phyloP scores from a whole-genome alignment of 1,139 yeast species.

The Lodderomyces theae region DNA sequence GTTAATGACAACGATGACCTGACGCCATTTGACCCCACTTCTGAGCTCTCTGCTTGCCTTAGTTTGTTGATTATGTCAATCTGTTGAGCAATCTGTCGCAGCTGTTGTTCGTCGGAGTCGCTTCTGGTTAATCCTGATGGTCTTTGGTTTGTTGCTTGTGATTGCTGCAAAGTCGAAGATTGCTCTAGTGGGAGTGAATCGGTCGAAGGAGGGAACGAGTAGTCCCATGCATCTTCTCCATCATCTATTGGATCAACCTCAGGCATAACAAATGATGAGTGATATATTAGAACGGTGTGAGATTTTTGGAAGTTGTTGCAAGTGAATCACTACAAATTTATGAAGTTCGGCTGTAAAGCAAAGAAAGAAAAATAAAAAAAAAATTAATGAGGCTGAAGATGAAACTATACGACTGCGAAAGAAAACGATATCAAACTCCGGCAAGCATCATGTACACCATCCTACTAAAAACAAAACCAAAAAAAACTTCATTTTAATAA shows the following conservation, averaged over 20 bases:
- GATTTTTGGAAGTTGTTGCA: too few relatives aligned
- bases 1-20: constrained; percentile 31
- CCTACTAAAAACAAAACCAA: not conserved
- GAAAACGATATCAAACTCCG: not conserved
- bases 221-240: constrained; percentile 46
- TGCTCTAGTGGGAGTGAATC: constrained; percentile 18
- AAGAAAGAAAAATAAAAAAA: too few relatives aligned
- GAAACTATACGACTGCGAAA: not conserved
- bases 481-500: not conserved
- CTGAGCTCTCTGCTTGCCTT: constrained; percentile 10
- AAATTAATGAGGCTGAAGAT: too few relatives aligned
- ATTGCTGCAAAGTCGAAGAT: constrained; percentile 1
- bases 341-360: too few relatives aligned
- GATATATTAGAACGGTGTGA: not conserved
- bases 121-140: not conserved
- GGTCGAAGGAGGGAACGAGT: constrained; percentile 42
- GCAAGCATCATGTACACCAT: too few relatives aligned
- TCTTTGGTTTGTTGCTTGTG: not conserved
- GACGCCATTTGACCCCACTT: not conserved
- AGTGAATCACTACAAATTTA: too few relatives aligned
- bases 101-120: constrained; percentile 4
- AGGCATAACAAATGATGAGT: not conserved
- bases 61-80: constrained; percentile 1
- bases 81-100: constrained; percentile 4
- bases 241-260: constrained; percentile 19